Evolutionary conservation across 177 flowering plant genomes (phyloP).

Genomic region (Tripterygium wilfordii): DNA sequence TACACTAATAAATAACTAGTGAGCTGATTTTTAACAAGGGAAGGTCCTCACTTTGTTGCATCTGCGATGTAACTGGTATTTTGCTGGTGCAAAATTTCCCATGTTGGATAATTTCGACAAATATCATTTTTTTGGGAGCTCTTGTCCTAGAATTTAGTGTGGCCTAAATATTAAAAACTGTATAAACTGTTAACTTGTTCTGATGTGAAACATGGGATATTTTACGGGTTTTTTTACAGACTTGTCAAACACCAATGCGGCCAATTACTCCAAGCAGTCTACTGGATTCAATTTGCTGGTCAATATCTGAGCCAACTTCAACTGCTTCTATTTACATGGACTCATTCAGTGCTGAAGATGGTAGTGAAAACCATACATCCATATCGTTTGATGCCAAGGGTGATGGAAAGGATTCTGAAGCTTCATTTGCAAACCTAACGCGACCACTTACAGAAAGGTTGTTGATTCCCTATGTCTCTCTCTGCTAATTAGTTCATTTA

Average conservation of each 20-base stretch:
- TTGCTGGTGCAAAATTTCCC: too few species aligned
- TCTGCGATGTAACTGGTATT: too few species aligned
- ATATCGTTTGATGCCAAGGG: conserved; percentile 44
- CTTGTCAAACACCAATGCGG: conserved; percentile 63
- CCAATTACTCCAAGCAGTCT: conserved; percentile 73
- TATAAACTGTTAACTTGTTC: not conserved
- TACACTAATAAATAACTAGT: too few species aligned
- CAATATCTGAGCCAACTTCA: conserved; percentile 82
- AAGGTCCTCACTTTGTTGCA: too few species aligned
- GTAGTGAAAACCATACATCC: conserved; percentile 33
- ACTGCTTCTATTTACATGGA: conserved; percentile 72
- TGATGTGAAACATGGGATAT: not conserved
- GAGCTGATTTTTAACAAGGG: too few species aligned
- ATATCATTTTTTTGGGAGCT: not conserved
- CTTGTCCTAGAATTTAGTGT: not conserved
- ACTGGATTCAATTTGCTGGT: conserved; percentile 88
- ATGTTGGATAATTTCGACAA: too few species aligned
- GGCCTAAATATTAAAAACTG: not conserved
- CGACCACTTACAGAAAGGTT: conserved; percentile 90
- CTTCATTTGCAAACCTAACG: conserved; percentile 58
- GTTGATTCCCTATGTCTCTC: conserved; percentile 3
- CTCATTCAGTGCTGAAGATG: conserved; percentile 47
- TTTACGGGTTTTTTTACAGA: conserved; percentile 31
- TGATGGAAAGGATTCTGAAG: conserved; percentile 56
- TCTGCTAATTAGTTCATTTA: not conserved